Conservation (phyloP, 116 monocot species). For the Trichopus zeylanicus region DNA sequence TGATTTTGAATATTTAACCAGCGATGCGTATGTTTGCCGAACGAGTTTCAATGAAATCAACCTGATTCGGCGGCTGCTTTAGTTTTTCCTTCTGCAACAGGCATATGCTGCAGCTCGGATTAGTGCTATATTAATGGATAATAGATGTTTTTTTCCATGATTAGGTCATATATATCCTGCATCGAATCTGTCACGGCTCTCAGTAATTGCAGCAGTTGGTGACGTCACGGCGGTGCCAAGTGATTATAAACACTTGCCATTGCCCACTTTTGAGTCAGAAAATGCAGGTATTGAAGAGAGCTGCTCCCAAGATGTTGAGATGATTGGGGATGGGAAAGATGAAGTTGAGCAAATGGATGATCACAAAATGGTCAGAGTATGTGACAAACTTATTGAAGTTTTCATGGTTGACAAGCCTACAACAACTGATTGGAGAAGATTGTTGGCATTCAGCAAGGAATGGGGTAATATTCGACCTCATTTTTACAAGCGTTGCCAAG, state of each 20-base stretch:
- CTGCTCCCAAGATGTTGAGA: conserved; percentile 11
- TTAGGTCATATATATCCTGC: conserved; percentile 14
- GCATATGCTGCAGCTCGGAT: no score
- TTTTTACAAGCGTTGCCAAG: conserved; percentile 74
- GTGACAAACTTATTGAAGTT: conserved; percentile 88
- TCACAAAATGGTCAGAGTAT: conserved; percentile 66
- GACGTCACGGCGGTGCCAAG: conserved; percentile 26
- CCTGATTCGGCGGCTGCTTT: not conserved
- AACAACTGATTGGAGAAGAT: conserved; percentile 85
- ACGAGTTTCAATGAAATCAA: no score
- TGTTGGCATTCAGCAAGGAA: conserved; percentile 91
- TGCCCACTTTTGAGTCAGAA: conserved; percentile 9
- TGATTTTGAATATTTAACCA: not conserved
- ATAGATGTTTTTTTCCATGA: not conserved
- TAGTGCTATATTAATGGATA: not conserved
- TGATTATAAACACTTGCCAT: conserved; percentile 27
- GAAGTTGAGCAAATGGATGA: conserved; percentile 21
- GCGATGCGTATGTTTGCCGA: not conserved
- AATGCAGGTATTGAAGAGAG: not conserved
- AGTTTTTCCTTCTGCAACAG: no score
- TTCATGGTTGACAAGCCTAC: conserved; percentile 97
- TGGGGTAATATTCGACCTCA: conserved; percentile 72
- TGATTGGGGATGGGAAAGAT: conserved; percentile 11
- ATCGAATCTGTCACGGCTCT: conserved; percentile 5
- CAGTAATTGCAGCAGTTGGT: conserved; percentile 24